These are phyloP conservation scores for Eucalyptus dawsonii DNA, from an alignment of 345 rosid genomes.

Conservation along the genomic window DNA sequence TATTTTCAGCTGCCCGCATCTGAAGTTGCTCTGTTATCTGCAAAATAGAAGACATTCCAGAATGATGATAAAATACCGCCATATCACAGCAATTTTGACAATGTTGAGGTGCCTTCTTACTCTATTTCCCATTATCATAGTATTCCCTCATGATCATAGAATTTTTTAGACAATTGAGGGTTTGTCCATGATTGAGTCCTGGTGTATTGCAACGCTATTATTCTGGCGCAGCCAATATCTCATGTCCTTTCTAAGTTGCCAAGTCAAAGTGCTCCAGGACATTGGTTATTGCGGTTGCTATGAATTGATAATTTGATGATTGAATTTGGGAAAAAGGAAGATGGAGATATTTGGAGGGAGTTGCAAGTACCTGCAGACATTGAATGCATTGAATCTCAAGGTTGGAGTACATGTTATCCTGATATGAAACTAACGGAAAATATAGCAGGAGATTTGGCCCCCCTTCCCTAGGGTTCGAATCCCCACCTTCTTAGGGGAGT, in stretches of 20 bases:
- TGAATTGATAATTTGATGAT: not conserved
- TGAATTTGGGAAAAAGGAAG: not conserved
- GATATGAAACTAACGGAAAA: not conserved
- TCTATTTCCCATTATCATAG: not conserved
- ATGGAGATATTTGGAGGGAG: not conserved
- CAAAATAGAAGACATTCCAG: not conserved
- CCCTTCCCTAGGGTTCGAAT: no score
- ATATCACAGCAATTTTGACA: not conserved
- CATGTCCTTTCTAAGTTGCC: not conserved
- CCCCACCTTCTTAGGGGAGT: no score
- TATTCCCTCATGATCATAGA: not conserved
- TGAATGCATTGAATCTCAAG: not conserved
- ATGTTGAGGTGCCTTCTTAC: not conserved
- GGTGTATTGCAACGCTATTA: not conserved
- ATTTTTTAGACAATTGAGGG: not conserved
- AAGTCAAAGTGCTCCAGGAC: not conserved
- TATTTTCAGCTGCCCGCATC: not conserved
- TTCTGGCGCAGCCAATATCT: not conserved
- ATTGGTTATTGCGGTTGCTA: not conserved
- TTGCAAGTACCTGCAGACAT: not conserved
- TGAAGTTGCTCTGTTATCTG: not conserved
- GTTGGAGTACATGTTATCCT: not conserved
- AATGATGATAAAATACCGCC: not conserved
- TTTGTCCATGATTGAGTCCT: not conserved
- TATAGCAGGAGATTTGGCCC: not conserved